Evolutionary conservation across 345 rosid species (phyloP).

Genomic region (Linum usitatissimum): DNA sequence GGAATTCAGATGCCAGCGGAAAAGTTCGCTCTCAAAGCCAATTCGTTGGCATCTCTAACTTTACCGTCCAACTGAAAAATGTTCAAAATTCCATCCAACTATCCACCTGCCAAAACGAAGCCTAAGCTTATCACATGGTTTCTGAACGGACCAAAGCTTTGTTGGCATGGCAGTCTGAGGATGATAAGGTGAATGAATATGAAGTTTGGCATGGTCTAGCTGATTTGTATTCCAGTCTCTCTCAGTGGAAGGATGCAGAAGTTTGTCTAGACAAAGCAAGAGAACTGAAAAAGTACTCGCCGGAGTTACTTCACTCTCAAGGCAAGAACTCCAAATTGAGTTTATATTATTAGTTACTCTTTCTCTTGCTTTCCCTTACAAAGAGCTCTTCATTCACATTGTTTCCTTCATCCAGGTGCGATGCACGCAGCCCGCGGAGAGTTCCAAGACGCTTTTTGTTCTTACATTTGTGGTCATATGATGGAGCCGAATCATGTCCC

Average conservation of each 20-base stretch:
- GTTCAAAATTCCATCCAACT: no score
- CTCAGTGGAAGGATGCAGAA: conserved; percentile 85
- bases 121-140: no score
- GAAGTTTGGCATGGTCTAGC: conserved; percentile 96
- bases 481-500: conserved; percentile 52
- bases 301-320: conserved; percentile 62
- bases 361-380: no score
- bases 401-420: conserved; percentile 30
- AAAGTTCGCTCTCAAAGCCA: no score
- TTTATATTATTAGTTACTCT: neutral
- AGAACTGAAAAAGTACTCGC: conserved; percentile 61
- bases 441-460: conserved; percentile 41
- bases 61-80: no score
- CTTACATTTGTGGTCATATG: conserved; percentile 47
- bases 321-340: conserved; percentile 35
- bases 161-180: conserved; percentile 35
- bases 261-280: conserved; percentile 66
- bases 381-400: no score
- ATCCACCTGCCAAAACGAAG: no score
- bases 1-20: no score
- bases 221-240: conserved; percentile 64
- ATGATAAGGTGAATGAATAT: conserved; percentile 60
- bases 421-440: conserved; percentile 66
- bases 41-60: no score
- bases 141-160: no score